Conservation (phyloP, 2,329 filamentous ascomycete genomes). For the Trichophyton simii region DNA sequence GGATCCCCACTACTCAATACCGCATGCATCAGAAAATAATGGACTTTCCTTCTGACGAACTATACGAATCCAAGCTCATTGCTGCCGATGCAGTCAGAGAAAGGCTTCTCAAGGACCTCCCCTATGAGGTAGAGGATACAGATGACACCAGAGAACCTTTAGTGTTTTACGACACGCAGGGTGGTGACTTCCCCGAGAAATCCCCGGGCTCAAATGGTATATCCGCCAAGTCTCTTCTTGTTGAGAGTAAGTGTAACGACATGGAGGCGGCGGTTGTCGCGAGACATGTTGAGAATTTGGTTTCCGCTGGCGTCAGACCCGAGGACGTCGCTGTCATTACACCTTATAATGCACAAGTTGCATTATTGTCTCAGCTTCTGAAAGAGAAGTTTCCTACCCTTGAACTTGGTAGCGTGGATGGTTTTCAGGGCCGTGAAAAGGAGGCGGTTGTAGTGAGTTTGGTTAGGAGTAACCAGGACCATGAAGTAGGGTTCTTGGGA, state of each 20-base stretch:
- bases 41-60: constrained; percentile 77
- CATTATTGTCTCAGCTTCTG: constrained; percentile 59
- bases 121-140: constrained; percentile 62
- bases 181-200: constrained; percentile 78
- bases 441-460: constrained; percentile 87
- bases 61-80: constrained; percentile 71
- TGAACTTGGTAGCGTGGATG: constrained; percentile 92
- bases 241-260: constrained; percentile 81
- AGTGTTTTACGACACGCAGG: constrained; percentile 92
- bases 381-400: constrained; percentile 73
- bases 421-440: constrained; percentile 94
- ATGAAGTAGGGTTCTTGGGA: constrained; percentile 82
- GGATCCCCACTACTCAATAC: constrained; percentile 94
- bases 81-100: constrained; percentile 67
- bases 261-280: constrained; percentile 74
- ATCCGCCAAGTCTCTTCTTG: constrained; percentile 38
- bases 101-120: constrained; percentile 62
- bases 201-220: constrained; percentile 57
- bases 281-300: constrained; percentile 61
- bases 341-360: constrained; percentile 90
- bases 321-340: constrained; percentile 89
- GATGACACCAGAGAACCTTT: constrained; percentile 82
- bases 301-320: constrained; percentile 65
- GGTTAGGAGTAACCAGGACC: constrained; percentile 77
- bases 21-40: constrained; percentile 96